phyloP scores from a whole-genome alignment of 1,284 basidiomycete genomes.

The Vanrija humicola region DNA sequence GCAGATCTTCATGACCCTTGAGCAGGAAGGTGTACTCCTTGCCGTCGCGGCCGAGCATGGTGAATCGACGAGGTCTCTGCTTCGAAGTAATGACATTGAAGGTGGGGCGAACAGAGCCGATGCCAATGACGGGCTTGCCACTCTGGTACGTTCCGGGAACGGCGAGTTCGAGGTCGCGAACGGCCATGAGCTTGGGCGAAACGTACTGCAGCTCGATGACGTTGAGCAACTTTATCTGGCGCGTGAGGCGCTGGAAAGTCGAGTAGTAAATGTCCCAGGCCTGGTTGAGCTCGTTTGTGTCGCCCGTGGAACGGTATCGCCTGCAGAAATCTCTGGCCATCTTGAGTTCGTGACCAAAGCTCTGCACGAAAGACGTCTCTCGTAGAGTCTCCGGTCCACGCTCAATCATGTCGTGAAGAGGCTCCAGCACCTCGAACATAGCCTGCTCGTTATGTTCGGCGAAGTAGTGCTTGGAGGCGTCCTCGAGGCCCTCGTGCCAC shows the following conservation, averaged over 20 bases:
- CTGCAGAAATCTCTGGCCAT: slow-evolving; percentile 92
- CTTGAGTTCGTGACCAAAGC: slow-evolving; percentile 86
- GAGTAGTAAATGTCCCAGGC: slow-evolving; percentile 99
- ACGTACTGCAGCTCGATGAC: slow-evolving; percentile 97
- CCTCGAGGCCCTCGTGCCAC: slow-evolving; percentile 98
- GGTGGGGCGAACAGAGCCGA: slow-evolving; percentile 78
- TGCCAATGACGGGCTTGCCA: slow-evolving; percentile 79
- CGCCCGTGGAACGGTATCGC: slow-evolving; percentile 80
- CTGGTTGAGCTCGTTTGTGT: slow-evolving; percentile 86
- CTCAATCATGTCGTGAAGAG: slow-evolving; percentile 90
- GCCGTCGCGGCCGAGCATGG: slow-evolving; percentile 86
- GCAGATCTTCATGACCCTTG: slow-evolving; percentile 98
- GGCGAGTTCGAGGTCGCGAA: slow-evolving; percentile 85
- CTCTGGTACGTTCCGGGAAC: slow-evolving; percentile 96
- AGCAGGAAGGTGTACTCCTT: slow-evolving; percentile 88
- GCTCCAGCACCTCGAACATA: slow-evolving; percentile 93
- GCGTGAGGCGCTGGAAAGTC: slow-evolving; percentile 96
- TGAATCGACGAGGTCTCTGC: slow-evolving; percentile 88
- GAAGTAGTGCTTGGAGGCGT: slow-evolving; percentile 95
- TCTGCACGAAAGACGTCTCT: slow-evolving; percentile 93
- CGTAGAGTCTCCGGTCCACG: slow-evolving; percentile 86
- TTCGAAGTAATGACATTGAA: slow-evolving; percentile 95
- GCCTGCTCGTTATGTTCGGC: slow-evolving; percentile 98
- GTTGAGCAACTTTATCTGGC: slow-evolving; percentile 83
- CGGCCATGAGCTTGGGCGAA: slow-evolving; percentile 85